Evolutionary conservation across 169 alveolate species (phyloP).

Genomic region (Cryptosporidium sp.): DNA sequence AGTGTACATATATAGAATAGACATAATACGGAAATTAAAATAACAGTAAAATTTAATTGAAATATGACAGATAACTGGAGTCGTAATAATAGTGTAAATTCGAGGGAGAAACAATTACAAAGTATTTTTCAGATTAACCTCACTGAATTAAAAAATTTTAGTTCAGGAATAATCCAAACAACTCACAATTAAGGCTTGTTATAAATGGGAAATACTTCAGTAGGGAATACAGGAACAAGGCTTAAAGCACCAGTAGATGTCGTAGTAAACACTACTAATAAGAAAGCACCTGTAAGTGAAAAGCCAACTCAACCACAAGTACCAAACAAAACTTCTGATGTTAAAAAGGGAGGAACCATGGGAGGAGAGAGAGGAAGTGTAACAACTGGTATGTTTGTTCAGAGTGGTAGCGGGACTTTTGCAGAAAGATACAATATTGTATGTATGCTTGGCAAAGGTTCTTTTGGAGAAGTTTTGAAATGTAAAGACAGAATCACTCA

Average conservation of each 20-base stretch:
- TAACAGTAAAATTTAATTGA: not conserved
- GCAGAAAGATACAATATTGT: slow-evolving; percentile 88
- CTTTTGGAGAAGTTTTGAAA: slow-evolving; percentile 92
- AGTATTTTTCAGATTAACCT: not conserved
- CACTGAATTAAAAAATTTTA: not conserved
- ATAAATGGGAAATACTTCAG: slow-evolving; percentile 44
- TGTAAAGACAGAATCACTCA: slow-evolving; percentile 89
- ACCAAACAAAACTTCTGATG: not conserved
- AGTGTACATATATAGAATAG: slow-evolving; percentile 10
- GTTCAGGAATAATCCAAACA: not conserved
- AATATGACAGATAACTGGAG: not conserved
- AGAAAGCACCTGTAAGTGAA: not conserved
- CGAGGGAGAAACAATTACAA: not conserved
- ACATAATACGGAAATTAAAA: slow-evolving; percentile 3
- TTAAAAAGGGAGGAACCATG: not conserved
- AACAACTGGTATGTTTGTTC: slow-evolving; percentile 92
- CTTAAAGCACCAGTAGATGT: slow-evolving; percentile 22
- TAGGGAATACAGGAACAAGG: slow-evolving; percentile 31
- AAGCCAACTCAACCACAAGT: not conserved
- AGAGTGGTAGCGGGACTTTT: slow-evolving; percentile 86
- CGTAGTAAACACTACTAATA: not conserved
- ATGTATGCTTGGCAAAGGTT: slow-evolving; percentile 92
- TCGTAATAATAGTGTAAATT: not conserved
- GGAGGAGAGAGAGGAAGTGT: slow-evolving; percentile 81
- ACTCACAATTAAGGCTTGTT: not conserved